Base-by-base conservation (phyloP, 768 basidiomycete species). In the Hortiboletus campestris region DNA sequence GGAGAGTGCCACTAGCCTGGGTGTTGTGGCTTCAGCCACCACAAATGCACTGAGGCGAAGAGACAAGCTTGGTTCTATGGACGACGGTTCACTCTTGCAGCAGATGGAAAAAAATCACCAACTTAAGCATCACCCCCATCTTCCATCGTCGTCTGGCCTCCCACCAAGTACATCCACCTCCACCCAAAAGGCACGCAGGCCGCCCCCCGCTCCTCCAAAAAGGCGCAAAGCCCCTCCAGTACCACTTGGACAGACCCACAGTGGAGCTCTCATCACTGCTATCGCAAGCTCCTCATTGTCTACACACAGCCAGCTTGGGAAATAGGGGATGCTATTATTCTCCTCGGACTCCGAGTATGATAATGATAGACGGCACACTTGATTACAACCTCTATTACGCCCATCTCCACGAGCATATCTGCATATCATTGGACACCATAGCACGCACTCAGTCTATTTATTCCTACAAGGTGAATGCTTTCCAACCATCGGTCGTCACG, bases 141-240 rank as follows among this genome's bases (percentile, higher is more conserved):
- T 50, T 44, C 53, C 59, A 14, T 49, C 64, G 32, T 62, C 71
- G 6, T 52, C 64, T 51, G 44, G 35, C 62, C 34, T 62, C 57
- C 31, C 56, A 42, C 35, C 63, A 39, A 51, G 55, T 49, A 50
- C 55, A 12, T 58, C 65, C 44, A 51, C 54, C 32, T 60, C 59
- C 35, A 67, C 65, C n/a, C 65, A 56, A 29, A 68, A 67, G 53
- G 45, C 49, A 48, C 76, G 80, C 51, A 71, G 83, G 52, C 80
- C 88, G 3, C 85, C 88, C 0, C 84, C 89, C n/a, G 80, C 84
- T 11, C 86, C 87, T 19, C 79, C 79, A 4, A 83, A 84, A 64
- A 77, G 88, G 43, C 74, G 89, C 64, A 88, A 87, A 61, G 84
- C 89, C 2, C 89, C 89, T 34, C 85, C 88, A 16, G 76, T 86